Evolutionary conservation across 1,284 basidiomycete species (phyloP), one percentile per base, ranked within the genome.

Genomic region (Puccinia polysora): DNA sequence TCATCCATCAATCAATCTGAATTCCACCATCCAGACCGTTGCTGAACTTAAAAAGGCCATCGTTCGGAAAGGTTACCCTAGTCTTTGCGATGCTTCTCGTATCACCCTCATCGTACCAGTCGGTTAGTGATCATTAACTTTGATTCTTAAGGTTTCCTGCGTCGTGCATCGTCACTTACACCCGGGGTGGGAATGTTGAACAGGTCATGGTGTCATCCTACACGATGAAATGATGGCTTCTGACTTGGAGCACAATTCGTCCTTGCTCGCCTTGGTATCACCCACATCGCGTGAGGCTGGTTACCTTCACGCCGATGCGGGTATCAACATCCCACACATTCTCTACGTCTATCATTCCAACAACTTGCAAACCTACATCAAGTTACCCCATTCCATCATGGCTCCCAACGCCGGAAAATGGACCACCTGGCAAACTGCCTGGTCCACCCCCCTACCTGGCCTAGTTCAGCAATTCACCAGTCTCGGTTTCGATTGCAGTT

Each of bases 31-130:
- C n/a, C 36, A 65, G 65, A 68, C 65, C 30, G 43, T 68, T 10
- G 49, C 50, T 15, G 65, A 58, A 28, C 56, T 70, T 10, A 70
- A 70, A 43, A 59, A 52, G 20, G 67, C 56, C 23, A 38, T 70
- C 14, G 45, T 59, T 20, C n/a, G n/a, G 28, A 70, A 60, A 47
- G 56, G 67, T 12, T 70, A 69, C n/a, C 56, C 56, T 10, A 60
- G 34, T 15, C 55, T 70, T 23, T 49, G 56, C 28, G 67, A 70
- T 50, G 8, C 67, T 34, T 50, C 40, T 32, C 67, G 55, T 6
- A 59, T 70, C 28, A 70, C 67, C 2, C 56, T 70, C 1, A 47
- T 70, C 32, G 5, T 70, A 4, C 56, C 67, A 20, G n/a, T 38
- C 20, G 43, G 43, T 70, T 25, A 49, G 67, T 70, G 32, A 28